These are phyloP conservation scores for Arabidopsis thaliana DNA, from an alignment of 345 rosid genomes.

Conservation along the genomic window TAIR10.1 NC_003070.9:11560001-11560500, in stretches of 20 bases:
- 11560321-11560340: not conserved
- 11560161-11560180: not conserved
- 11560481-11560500: conserved; percentile 70
- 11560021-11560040: conserved; percentile 13
- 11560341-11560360: conserved; percentile 58
- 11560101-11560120: conserved; percentile 95
- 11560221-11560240: conserved; percentile 92
- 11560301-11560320: conserved; percentile 24
- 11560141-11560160: conserved; percentile 2
- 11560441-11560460: conserved; percentile 90
- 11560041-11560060: conserved; percentile 99
- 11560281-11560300: conserved; percentile 18
- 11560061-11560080: conserved; percentile 94
- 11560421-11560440: conserved; percentile 98
- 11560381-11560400: conserved; percentile 91
- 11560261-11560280: conserved; percentile 83
- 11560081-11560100: conserved; percentile 96
- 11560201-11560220: conserved; percentile 92
- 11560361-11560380: conserved; percentile 78
- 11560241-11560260: conserved; percentile 91
- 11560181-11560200: conserved; percentile 9
- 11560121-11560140: conserved; percentile 53
- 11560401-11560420: conserved; percentile 98
- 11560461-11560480: conserved; percentile 93
- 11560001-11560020: not conserved